Evolutionary conservation across 345 rosid species (phyloP), one percentile per base, ranked within the genome.

Genomic region (Gossypium longicalyx): DNA sequence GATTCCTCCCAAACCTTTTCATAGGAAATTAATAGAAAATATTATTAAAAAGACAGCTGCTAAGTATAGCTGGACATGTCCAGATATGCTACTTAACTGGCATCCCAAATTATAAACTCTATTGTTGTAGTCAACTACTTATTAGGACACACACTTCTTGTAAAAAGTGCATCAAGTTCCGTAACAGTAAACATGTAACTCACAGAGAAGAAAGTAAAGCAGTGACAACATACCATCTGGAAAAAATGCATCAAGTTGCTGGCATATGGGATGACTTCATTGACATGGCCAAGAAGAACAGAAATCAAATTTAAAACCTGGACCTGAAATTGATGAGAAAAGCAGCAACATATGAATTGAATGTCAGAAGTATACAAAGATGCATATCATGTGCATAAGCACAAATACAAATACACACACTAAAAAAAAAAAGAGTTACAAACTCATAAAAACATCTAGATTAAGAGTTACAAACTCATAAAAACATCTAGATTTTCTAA

Each of bases 1-100:
- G 97, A 90, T 82, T 91, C 99, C 88, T 93, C 98, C 99, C 99
- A 95, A 43, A 90, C 86, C 99, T 93, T 82, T 67, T 73, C 79
- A 82, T 41, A 69, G 23, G 2, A 34, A 27, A 51, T 51, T 16
- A 51, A 69, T 16, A 51, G 1, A 69, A 9, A 9, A 70, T 19
- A 19, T 44, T 45, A 64, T 12, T 12, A 41, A 3, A 7, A 17
- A 71, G 17, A 53, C 4, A 5, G 7, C 41, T 15, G n/a, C 54
- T 52, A 19, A 72, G 19, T 29, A 47, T 27, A 72, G 27, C 17
- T 61, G 4, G 58, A 54, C 19, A 38, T 34, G 11, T 29, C 49
- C 11, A 67, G 56, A 17, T 29, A 20, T 12, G 52, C 23, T 20
- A 66, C 20, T 2, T 41, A 64, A 43, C 29, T 12, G 0, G 41